phyloP scores from a whole-genome alignment of 768 basidiomycete species.

The Lyophyllum semitale region DNA sequence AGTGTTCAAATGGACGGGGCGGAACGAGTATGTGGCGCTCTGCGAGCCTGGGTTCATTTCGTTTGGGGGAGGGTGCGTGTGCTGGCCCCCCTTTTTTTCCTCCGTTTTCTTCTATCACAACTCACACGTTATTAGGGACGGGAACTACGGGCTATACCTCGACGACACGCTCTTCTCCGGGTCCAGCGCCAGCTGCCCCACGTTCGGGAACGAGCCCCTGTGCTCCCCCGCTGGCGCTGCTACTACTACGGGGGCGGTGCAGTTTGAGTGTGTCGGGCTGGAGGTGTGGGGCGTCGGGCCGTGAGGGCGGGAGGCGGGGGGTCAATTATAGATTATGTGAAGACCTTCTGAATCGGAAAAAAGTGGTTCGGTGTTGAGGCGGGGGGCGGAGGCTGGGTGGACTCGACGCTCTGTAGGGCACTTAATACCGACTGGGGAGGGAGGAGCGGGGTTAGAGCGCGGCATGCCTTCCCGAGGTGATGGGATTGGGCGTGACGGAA shows the following conservation, averaged over 20 bases:
- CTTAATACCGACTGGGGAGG: no score
- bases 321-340: no score
- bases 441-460: no score
- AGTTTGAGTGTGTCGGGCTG: constrained; percentile 90
- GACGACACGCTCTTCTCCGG: constrained; percentile 82
- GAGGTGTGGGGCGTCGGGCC: constrained; percentile 87
- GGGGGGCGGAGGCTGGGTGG: no score
- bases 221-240: constrained; percentile 59
- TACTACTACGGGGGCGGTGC: constrained; percentile 47
- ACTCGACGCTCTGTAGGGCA: no score
- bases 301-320: no score
- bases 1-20: constrained; percentile 83
- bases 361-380: no score
- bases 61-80: constrained; percentile 93
- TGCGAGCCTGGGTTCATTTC: constrained; percentile 82
- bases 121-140: constrained; percentile 54
- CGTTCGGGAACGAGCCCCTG: constrained; percentile 85
- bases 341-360: no score
- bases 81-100: no score
- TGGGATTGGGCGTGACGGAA: no score
- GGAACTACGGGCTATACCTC: constrained; percentile 86
- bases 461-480: no score
- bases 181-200: constrained; percentile 81
- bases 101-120: constrained; percentile 2
- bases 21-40: constrained; percentile 87